Evolutionary conservation across 2,329 filamentous ascomycete genomes (phyloP), one percentile per base, ranked within the genome.

Genomic region (Pseudogymnoascus sp.): DNA sequence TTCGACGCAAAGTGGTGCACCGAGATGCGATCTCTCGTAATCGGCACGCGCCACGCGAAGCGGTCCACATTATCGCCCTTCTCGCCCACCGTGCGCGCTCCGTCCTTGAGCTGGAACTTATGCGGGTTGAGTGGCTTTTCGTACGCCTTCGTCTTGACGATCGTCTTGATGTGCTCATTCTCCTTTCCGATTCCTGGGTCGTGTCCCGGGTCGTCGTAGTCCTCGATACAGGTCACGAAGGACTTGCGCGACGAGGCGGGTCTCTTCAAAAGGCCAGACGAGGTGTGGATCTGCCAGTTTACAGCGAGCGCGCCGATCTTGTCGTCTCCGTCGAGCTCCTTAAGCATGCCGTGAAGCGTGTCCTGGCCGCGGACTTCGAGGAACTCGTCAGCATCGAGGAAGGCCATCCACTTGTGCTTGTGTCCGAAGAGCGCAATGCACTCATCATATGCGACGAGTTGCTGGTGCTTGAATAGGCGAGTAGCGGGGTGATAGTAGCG

Each of bases 1-100:
- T 74, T 74, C 31, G 72, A 65, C 9, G 70, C 69, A 64, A 74
- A 76, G 62, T 75, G 73, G 67, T 75, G 73, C 50, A 75, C 50
- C 0, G 65, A 68, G 50, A 75, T 66, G 17, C 71, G 64, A 42
- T 71, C 65, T 38, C 71, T 69, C 4, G 71, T 73, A 35, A 73
- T 71, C 15, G 73, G 72, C 33, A 63, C 64, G 7, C 73, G 65
- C 50, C 65, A 71, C 3, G 69, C 70, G 3, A 61, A 64, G 7
- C 64, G 64, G 5, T 62, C 62, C 2, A 71, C 65, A 11, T 64
- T 31, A 33, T 72, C 69, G 6, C 69, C 68, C 42, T 71, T 33
- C 64, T 74, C 72, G 31, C 71, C 70, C 8, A 74, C 69, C 1
- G 70, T 71, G 23, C 65, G 38, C 1, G 66, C 64, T 7, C 64